Evolutionary conservation across 306 rosid species (phyloP).

Genomic region (Luffa acutangula): DNA sequence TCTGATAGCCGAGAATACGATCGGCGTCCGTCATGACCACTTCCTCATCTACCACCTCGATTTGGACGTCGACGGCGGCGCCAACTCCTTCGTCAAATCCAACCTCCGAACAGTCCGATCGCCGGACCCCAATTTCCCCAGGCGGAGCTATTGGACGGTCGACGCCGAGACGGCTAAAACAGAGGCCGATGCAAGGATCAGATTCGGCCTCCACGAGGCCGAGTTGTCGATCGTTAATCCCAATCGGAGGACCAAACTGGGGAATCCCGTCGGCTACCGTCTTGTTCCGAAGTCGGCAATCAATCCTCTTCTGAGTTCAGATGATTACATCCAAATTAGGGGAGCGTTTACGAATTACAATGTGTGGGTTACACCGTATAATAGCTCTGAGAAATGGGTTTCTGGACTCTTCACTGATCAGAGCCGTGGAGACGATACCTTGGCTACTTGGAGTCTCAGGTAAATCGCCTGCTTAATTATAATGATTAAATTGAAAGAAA

Average conservation of each 20-base stretch:
- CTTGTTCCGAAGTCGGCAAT: slow-evolving; percentile 21
- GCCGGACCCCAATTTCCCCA: neutral
- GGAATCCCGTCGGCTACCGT: slow-evolving; percentile 42
- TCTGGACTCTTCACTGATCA: slow-evolving; percentile 29
- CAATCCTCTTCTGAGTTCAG: slow-evolving; percentile 22
- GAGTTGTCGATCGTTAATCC: slow-evolving; percentile 19
- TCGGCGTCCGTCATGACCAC: slow-evolving; percentile 58
- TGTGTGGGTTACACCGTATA: slow-evolving; percentile 45
- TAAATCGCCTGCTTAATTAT: neutral
- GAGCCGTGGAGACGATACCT: slow-evolving; percentile 40
- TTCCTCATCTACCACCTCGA: slow-evolving; percentile 41
- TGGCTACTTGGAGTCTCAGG: slow-evolving; percentile 33
- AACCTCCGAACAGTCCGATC: neutral
- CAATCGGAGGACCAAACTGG: slow-evolving; percentile 11
- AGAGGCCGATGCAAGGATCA: neutral
- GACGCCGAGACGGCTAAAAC: neutral
- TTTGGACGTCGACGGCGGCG: slow-evolving; percentile 40
- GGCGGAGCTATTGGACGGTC: slow-evolving; percentile 1
- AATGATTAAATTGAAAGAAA: no score
- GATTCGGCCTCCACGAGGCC: neutral
- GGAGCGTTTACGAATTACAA: slow-evolving; percentile 39
- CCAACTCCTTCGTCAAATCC: slow-evolving; percentile 41
- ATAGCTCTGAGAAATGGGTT: slow-evolving; percentile 47
- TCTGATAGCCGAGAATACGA: slow-evolving; percentile 29
- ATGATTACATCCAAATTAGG: slow-evolving; percentile 50